Evolutionary conservation across 192 early-diverging fungal genomes (phyloP).

Genomic region (Coemansia guatemalensis): DNA sequence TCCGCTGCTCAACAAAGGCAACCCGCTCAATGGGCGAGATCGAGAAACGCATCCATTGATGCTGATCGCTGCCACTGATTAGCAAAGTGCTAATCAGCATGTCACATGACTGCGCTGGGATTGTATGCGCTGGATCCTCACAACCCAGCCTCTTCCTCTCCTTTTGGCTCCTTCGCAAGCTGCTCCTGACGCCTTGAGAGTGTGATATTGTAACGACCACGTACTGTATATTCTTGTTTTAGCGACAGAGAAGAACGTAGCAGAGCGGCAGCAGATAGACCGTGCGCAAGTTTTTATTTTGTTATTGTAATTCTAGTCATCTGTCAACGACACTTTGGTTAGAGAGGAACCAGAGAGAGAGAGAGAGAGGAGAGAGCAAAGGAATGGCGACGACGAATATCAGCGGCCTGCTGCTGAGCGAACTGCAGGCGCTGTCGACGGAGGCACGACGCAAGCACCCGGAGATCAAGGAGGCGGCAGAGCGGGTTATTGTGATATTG

Average conservation of each 20-base stretch:
- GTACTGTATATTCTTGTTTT: neutral
- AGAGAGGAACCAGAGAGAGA: neutral
- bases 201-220: neutral
- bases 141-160: neutral
- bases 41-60: neutral
- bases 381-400: slow-evolving; percentile 44
- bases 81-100: neutral
- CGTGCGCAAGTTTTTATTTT: neutral
- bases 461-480: slow-evolving; percentile 88
- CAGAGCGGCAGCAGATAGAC: neutral
- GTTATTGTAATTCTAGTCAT: neutral
- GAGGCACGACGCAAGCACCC: slow-evolving; percentile 89
- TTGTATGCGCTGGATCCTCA: neutral
- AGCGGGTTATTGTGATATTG: slow-evolving; percentile 57
- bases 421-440: slow-evolving; percentile 79
- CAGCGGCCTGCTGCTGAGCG: slow-evolving; percentile 61
- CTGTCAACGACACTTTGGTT: neutral
- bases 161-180: neutral
- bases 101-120: neutral
- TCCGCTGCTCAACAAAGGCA: neutral
- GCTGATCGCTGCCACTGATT: neutral
- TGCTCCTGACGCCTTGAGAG: neutral
- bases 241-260: neutral
- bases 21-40: neutral
- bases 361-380: neutral